Evolutionary conservation across 1,284 basidiomycete genomes (phyloP).

Genomic region (Tilletia indica): DNA sequence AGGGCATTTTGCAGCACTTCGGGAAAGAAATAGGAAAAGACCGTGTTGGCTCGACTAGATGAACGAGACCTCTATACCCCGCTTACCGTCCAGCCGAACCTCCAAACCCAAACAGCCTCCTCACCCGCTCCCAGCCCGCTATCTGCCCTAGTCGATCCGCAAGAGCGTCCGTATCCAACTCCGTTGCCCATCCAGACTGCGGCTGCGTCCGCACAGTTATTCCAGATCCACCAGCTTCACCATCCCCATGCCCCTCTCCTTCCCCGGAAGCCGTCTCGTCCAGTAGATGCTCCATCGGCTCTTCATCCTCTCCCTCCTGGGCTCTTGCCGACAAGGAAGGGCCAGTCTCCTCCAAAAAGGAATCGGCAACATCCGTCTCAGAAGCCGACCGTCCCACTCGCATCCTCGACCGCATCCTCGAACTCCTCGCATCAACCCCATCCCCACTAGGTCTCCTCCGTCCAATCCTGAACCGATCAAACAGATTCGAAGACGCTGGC

Average conservation of each 20-base stretch:
- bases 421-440: neutral
- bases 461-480: neutral
- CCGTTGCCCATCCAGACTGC: slow-evolving; percentile 7
- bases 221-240: neutral
- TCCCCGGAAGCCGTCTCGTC: neutral
- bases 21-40: no score
- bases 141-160: slow-evolving; percentile 10
- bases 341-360: slow-evolving; percentile 1
- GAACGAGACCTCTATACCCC: no score
- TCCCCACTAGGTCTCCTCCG: neutral
- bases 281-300: neutral
- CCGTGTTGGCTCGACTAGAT: no score
- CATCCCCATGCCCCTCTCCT: neutral
- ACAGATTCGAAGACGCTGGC: neutral
- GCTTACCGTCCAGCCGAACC: neutral
- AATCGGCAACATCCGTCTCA: slow-evolving; percentile 15
- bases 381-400: neutral
- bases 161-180: slow-evolving; percentile 13
- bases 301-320: neutral
- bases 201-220: slow-evolving; percentile 9
- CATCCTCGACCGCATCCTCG: neutral
- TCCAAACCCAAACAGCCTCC: slow-evolving; percentile 8
- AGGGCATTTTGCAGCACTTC: no score
- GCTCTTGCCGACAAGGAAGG: neutral
- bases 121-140: slow-evolving; percentile 8